Conservation (phyloP, 345 rosid genomes). For the Corchorus olitorius region DNA sequence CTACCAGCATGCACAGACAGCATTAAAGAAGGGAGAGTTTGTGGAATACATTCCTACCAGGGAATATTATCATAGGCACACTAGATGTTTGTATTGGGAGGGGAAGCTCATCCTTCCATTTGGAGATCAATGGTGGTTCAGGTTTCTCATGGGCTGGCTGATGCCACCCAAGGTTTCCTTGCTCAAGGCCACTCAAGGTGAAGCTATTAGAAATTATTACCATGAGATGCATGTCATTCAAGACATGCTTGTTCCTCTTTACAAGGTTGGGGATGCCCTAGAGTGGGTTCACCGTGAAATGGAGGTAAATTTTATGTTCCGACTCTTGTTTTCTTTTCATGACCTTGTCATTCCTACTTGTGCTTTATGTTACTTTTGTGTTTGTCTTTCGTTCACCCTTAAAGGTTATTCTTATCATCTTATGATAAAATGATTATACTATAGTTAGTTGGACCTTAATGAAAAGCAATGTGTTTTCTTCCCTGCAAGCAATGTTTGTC, state of each 20-base stretch:
- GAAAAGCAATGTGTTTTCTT: neutral
- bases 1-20: constrained; percentile 89
- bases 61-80: constrained; percentile 97
- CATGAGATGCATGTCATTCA: constrained; percentile 98
- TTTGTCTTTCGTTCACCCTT: constrained; percentile 1
- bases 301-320: constrained; percentile 60
- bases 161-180: constrained; percentile 99
- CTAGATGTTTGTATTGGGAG: constrained; percentile 98
- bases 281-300: constrained; percentile 93
- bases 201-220: constrained; percentile 95
- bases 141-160: constrained; percentile 94
- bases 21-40: constrained; percentile 85
- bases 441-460: neutral
- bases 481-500: neutral
- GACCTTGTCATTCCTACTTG: neutral
- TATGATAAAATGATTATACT: neutral
- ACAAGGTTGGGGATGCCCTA: constrained; percentile 94
- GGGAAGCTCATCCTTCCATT: constrained; percentile 99
- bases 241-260: constrained; percentile 98
- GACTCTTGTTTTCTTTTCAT: neutral
- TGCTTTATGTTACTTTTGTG: neutral
- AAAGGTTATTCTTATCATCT: constrained; percentile 3
- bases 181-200: constrained; percentile 99
- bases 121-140: constrained; percentile 95
- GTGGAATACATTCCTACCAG: constrained; percentile 97